These are phyloP conservation scores for Aechmea fasciata DNA, from an alignment of 176 grass and related monocot genomes.

Conservation along the genomic window DNA sequence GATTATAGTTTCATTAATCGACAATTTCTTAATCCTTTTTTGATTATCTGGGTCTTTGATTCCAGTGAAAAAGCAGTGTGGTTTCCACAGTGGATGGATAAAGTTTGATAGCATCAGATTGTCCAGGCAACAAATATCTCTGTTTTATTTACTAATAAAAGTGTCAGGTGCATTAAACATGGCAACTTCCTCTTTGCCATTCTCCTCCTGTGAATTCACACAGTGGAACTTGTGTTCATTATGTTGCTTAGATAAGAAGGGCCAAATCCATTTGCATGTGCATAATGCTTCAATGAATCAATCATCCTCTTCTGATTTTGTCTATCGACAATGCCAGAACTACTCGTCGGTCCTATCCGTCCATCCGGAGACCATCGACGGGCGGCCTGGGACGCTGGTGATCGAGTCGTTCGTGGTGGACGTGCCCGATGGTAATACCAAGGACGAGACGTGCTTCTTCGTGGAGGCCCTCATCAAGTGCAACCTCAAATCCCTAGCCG, in stretches of 20 bases:
- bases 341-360: constrained; percentile 86
- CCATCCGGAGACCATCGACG: constrained; percentile 82
- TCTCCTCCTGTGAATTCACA: neutral
- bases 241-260: too few relatives aligned
- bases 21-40: too few relatives aligned
- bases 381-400: constrained; percentile 60
- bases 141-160: neutral
- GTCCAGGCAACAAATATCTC: neutral
- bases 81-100: neutral
- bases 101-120: too few relatives aligned
- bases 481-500: constrained; percentile 91
- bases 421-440: constrained; percentile 77
- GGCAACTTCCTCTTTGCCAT: neutral
- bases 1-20: too few relatives aligned
- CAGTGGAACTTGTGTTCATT: neutral
- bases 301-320: constrained; percentile 12
- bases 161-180: neutral
- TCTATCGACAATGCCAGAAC: constrained; percentile 35
- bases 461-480: constrained; percentile 84
- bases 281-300: constrained; percentile 14
- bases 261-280: neutral
- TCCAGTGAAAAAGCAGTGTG: neutral
- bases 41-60: neutral
- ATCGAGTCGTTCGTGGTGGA: constrained; percentile 89
- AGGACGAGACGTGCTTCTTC: constrained; percentile 90